phyloP scores from a whole-genome alignment of 2,329 filamentous ascomycete genomes.

The Aureobasidium vineae region DNA sequence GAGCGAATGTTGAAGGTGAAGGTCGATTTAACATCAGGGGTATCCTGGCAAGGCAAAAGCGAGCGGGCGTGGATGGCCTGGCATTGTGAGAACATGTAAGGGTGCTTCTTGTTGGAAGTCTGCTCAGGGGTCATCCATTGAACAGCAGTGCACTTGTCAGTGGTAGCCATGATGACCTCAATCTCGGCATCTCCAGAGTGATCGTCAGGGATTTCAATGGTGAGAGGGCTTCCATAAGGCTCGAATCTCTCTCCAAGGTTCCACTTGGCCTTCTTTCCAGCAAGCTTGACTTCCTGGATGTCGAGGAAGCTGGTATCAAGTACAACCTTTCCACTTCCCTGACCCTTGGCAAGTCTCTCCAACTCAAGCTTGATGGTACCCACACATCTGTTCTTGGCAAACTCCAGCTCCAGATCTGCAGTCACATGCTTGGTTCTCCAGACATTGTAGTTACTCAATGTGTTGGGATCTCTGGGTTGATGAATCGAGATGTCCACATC shows the following conservation, averaged over 20 bases:
- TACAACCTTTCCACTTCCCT: conserved; percentile 63
- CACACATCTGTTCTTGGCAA: conserved; percentile 71
- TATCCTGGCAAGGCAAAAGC: conserved; percentile 95
- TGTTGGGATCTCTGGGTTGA: conserved; percentile 68
- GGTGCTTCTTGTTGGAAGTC: conserved; percentile 92
- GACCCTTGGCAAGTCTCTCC: conserved; percentile 70
- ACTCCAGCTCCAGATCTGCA: conserved; percentile 79
- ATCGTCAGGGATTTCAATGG: conserved; percentile 54
- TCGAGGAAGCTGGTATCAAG: conserved; percentile 85
- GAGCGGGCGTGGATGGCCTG: conserved; percentile 95
- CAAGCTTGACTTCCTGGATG: conserved; percentile 68
- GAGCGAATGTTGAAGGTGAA: conserved; percentile 87
- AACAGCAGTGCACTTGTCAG: conserved; percentile 81
- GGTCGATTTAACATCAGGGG: conserved; percentile 95
- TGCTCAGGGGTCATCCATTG: conserved; percentile 95
- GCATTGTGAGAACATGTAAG: conserved; percentile 98
- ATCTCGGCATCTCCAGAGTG: conserved; percentile 47
- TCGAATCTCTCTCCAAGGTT: conserved; percentile 66
- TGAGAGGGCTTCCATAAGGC: conserved; percentile 72
- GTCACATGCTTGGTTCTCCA: conserved; percentile 83
- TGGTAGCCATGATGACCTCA: conserved; percentile 67
- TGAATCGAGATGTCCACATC: conserved; percentile 34
- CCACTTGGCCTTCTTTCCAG: conserved; percentile 66
- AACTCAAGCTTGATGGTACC: conserved; percentile 76
- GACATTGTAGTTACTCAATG: conserved; percentile 84